Conservation (phyloP, 1,139 yeast species). For the Taphrina deformans region DNA sequence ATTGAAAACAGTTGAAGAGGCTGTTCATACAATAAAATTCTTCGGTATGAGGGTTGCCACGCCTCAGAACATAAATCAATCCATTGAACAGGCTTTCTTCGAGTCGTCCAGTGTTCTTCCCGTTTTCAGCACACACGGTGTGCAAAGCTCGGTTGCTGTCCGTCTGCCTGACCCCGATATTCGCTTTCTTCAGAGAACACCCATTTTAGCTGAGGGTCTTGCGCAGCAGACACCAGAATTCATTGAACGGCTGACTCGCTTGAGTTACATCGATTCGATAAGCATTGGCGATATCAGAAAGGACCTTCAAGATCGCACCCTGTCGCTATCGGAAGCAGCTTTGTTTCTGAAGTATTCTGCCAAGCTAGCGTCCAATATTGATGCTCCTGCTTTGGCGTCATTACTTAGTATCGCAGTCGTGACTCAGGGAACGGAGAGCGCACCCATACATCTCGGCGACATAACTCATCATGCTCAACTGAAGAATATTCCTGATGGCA, state of each 20-base stretch:
- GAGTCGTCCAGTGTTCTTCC: conserved; percentile 39
- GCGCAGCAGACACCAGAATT: conserved; percentile 42
- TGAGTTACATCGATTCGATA: conserved; percentile 41
- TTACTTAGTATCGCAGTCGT: conserved; percentile 36
- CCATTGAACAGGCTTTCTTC: conserved; percentile 32
- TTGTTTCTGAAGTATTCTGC: conserved; percentile 39
- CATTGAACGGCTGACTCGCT: conserved; percentile 42
- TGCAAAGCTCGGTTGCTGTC: conserved; percentile 44
- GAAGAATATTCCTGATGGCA: conserved; percentile 41
- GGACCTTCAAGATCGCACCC: conserved; percentile 43
- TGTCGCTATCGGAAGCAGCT: conserved; percentile 38
- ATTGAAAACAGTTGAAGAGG: conserved; percentile 11
- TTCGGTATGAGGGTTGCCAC: conserved; percentile 31
- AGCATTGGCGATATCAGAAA: conserved; percentile 42
- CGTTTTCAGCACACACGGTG: conserved; percentile 46
- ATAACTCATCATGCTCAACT: conserved; percentile 39
- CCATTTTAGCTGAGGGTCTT: conserved; percentile 44
- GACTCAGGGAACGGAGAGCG: conserved; percentile 39
- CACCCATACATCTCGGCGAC: conserved; percentile 40
- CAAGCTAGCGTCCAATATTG: conserved; percentile 31
- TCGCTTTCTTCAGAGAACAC: conserved; percentile 43
- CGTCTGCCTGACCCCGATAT: conserved; percentile 44
- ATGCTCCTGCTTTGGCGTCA: conserved; percentile 32
- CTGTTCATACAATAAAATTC: conserved; percentile 9
- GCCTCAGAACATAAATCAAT: conserved; percentile 20